Evolutionary conservation across 2,329 filamentous ascomycete species (phyloP).

Genomic region (Purpureocillium takamizusanense): DNA sequence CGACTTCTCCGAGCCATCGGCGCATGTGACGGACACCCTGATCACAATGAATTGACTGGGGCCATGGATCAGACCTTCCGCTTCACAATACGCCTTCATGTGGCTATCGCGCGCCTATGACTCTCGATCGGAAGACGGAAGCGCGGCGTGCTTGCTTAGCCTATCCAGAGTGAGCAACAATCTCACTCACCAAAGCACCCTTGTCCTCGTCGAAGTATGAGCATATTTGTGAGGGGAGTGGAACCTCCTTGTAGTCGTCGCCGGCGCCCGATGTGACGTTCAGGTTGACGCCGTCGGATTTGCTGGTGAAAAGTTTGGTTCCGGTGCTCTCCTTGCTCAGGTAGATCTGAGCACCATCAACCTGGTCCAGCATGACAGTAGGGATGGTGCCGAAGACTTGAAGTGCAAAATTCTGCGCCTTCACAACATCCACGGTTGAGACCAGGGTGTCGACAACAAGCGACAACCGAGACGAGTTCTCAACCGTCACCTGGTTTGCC

Average conservation of each 20-base stretch:
- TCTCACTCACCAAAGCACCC: conserved; percentile 78
- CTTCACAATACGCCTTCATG: no score
- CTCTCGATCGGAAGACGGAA: no score
- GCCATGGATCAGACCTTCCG: no score
- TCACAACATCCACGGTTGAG: conserved; percentile 89
- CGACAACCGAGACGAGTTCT: conserved; percentile 78
- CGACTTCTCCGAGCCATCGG: no score
- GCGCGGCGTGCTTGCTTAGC: no score
- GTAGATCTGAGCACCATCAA: conserved; percentile 84
- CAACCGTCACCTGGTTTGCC: conserved; percentile 91
- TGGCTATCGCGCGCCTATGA: no score
- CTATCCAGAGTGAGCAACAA: conserved; percentile 87
- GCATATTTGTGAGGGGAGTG: conserved; percentile 84
- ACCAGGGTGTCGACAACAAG: conserved; percentile 85
- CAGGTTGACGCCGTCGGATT: conserved; percentile 79
- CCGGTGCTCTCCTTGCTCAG: conserved; percentile 68
- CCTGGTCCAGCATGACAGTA: conserved; percentile 84
- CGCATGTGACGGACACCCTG: no score
- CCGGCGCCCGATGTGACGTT: conserved; percentile 64
- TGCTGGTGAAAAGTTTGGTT: conserved; percentile 83
- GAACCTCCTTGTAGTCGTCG: conserved; percentile 79
- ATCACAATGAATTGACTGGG: no score
- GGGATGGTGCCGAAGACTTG: conserved; percentile 82
- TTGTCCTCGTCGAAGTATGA: conserved; percentile 60
- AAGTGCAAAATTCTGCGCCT: conserved; percentile 88